Percentiles rank a stretch among this genome's conserved stretches.
Conservation (phyloP, 2,329 filamentous ascomycete genomes). For the Hymenoscyphus linearis region DNA sequence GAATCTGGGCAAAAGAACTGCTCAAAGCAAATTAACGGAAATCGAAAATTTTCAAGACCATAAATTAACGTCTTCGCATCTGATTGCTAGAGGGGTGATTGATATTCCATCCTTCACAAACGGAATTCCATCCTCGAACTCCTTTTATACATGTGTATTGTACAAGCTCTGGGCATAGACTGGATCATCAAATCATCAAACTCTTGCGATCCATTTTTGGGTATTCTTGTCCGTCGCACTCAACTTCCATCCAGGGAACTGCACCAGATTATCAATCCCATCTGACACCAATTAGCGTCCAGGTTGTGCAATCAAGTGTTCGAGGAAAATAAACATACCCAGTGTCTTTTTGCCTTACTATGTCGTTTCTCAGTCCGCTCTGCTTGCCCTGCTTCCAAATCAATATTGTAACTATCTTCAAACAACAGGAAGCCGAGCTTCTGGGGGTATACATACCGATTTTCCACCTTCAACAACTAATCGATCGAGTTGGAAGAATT, state of each 20-base stretch:
- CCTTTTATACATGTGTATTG: slow-evolving; percentile 1
- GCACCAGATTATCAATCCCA: slow-evolving; percentile 28
- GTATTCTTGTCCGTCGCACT: neutral
- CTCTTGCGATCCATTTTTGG: neutral
- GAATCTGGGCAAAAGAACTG: too few species aligned
- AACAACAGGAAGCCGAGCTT: neutral
- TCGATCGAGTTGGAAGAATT: slow-evolving; percentile 88
- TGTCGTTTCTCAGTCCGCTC: slow-evolving; percentile 57
- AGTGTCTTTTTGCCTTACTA: slow-evolving; percentile 72
- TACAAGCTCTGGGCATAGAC: neutral
- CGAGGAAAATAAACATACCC: slow-evolving; percentile 49
- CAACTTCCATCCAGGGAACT: neutral
- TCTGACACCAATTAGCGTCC: slow-evolving; percentile 19
- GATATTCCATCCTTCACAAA: neutral
- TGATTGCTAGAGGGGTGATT: neutral
- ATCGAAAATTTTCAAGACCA: neutral
- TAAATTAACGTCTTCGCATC: neutral
- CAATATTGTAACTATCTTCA: neutral
- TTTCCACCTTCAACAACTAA: slow-evolving; percentile 89
- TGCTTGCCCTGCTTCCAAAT: slow-evolving; percentile 56
- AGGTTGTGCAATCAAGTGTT: neutral
- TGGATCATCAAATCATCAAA: neutral
- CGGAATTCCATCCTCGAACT: neutral
- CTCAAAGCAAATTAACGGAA: neutral
- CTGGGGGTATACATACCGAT: slow-evolving; percentile 48